Percentiles rank a stretch among this genome's conserved stretches.
Evolutionary conservation across 495 filamentous ascomycete species (phyloP).

Genomic region (Chaetomium tenue): DNA sequence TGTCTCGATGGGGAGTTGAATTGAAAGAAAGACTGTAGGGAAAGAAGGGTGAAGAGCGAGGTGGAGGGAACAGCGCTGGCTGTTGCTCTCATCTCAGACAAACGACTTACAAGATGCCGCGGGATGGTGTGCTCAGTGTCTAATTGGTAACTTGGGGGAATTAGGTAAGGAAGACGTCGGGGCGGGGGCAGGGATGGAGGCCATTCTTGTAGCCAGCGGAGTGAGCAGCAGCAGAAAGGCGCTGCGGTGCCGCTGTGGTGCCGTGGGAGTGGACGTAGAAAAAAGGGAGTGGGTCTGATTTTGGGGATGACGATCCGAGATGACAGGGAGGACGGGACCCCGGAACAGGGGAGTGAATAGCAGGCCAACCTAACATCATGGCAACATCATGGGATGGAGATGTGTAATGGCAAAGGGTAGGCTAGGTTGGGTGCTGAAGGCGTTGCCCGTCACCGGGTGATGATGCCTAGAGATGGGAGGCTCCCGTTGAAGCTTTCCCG

Average conservation of each 20-base stretch:
- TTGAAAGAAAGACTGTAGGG: not conserved
- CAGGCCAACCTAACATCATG: not conserved
- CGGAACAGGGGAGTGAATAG: not conserved
- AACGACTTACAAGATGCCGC: slow-evolving; percentile 24
- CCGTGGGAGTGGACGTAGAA: not conserved
- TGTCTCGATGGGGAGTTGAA: not conserved
- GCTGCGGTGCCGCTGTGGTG: slow-evolving; percentile 12
- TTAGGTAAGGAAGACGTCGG: slow-evolving; percentile 27
- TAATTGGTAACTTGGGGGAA: slow-evolving; percentile 19
- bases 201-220: slow-evolving; percentile 23
- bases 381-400: not conserved
- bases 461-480: slow-evolving; percentile 10
- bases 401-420: not conserved
- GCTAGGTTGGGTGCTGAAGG: not conserved
- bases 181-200: slow-evolving; percentile 24
- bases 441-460: not conserved
- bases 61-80: slow-evolving; percentile 8
- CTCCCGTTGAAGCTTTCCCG: not conserved
- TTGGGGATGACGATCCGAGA: slow-evolving; percentile 3
- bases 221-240: slow-evolving; percentile 3
- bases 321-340: not conserved
- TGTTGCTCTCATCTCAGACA: slow-evolving; percentile 7
- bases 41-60: not conserved
- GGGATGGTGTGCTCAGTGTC: slow-evolving; percentile 13
- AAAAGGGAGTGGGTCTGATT: slow-evolving; percentile 10